Percentiles rank a stretch among this genome's conserved stretches.
These are phyloP conservation scores for Coemansia sp. DNA, from an alignment of 192 early-diverging fungal species.

Conservation along the genomic window DNA sequence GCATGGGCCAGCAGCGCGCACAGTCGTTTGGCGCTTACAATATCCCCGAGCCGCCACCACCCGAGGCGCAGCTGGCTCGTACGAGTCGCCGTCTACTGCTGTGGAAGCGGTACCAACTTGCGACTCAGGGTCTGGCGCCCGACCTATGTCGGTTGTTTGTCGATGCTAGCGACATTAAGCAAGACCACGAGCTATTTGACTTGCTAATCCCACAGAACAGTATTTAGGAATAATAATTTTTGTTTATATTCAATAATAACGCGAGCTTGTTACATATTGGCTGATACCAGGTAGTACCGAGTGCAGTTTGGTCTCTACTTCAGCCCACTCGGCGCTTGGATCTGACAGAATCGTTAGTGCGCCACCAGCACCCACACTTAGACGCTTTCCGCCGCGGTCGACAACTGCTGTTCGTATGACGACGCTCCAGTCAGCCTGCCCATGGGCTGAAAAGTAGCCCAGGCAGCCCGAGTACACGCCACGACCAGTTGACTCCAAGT, in stretches of 20 bases:
- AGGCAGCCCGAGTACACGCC: slow-evolving; percentile 89
- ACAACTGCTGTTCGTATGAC: slow-evolving; percentile 89
- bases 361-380: slow-evolving; percentile 90
- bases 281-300: slow-evolving; percentile 18
- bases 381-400: slow-evolving; percentile 7
- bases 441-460: slow-evolving; percentile 78
- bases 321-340: slow-evolving; percentile 81
- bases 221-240: background rate
- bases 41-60: slow-evolving; percentile 50
- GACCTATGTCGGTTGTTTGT: slow-evolving; percentile 44
- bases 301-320: slow-evolving; percentile 75
- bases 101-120: slow-evolving; percentile 35
- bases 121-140: slow-evolving; percentile 31
- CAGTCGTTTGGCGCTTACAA: slow-evolving; percentile 25
- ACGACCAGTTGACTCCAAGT: slow-evolving; percentile 65
- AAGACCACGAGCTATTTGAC: slow-evolving; percentile 25
- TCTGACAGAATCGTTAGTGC: slow-evolving; percentile 89
- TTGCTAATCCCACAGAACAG: slow-evolving; percentile 18
- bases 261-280: background rate
- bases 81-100: slow-evolving; percentile 30
- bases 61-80: slow-evolving; percentile 43
- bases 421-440: slow-evolving; percentile 74
- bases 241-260: background rate
- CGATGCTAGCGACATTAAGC: slow-evolving; percentile 46
- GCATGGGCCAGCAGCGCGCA: background rate